Percentiles rank a stretch among this genome's conserved stretches.
Conservation (phyloP, 2,329 filamentous ascomycete species). For the Aspergillus spinulosporus region DNA sequence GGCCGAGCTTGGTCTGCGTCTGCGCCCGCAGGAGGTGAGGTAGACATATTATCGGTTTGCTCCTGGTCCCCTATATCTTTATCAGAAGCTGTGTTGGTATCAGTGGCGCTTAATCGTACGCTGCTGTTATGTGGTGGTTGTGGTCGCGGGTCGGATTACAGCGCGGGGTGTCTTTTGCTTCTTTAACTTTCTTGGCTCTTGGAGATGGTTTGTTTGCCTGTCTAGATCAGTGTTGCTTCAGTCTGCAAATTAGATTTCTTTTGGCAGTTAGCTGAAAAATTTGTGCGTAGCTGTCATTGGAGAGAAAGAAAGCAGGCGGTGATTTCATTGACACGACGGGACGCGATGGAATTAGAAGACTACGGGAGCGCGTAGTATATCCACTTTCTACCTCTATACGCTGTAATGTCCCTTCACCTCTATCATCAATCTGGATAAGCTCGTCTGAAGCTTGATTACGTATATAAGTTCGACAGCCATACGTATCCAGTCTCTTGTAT, state of each 20-base stretch:
- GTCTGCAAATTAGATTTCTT: not conserved
- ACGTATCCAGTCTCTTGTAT: no score
- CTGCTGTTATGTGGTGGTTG: not conserved
- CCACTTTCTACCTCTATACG: not conserved
- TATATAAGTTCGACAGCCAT: no score
- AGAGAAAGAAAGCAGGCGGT: not conserved
- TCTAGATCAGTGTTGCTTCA: not conserved
- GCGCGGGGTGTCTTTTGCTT: not conserved
- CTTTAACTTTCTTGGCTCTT: not conserved
- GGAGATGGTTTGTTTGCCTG: not conserved
- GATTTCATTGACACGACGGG: constrained; percentile 7
- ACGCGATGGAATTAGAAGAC: constrained; percentile 6
- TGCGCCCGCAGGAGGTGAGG: constrained; percentile 17
- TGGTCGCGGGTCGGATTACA: not conserved
- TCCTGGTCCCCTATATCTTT: not conserved
- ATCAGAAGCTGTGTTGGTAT: no score
- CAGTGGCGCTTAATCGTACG: not conserved
- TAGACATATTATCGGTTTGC: not conserved
- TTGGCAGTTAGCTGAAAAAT: not conserved
- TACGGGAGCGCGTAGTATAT: not conserved
- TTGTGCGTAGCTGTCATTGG: not conserved
- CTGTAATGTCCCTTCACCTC: not conserved
- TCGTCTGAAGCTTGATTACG: not conserved
- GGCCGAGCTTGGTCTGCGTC: constrained; percentile 6
- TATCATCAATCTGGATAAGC: not conserved